Evolutionary conservation across 306 rosid genomes (phyloP).

Genomic region (Vigna angularis): DNA sequence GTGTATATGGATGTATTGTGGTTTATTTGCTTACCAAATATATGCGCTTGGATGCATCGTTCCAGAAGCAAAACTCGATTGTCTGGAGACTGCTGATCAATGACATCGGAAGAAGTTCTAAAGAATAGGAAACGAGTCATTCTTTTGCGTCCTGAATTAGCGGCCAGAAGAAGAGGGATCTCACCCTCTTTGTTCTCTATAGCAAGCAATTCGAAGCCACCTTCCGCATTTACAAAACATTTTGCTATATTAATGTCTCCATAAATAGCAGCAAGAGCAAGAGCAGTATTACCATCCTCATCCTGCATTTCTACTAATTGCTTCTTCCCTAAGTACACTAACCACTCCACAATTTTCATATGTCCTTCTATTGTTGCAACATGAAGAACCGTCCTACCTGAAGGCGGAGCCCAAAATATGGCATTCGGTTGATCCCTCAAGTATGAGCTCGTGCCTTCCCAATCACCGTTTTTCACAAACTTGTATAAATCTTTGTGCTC

Average conservation of each 20-base stretch:
- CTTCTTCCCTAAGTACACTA: not conserved
- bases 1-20: not conserved
- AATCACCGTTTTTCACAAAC: not conserved
- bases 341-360: not conserved
- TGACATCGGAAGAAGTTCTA: accelerated
- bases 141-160: conserved; percentile 19
- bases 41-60: conserved; percentile 28
- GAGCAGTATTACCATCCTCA: no score
- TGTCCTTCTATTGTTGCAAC: conserved; percentile 22
- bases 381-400: conserved; percentile 25
- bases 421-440: no score
- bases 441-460: not conserved
- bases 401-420: no score
- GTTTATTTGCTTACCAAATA: conserved; percentile 25
- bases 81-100: not conserved
- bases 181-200: not conserved
- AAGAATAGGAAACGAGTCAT: conserved; percentile 10
- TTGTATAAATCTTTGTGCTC: not conserved
- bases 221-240: accelerated
- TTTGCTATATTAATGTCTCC: not conserved
- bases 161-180: conserved; percentile 26
- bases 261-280: not conserved
- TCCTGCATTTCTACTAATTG: no score
- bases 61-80: not conserved
- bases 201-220: not conserved